Conservation (phyloP, 192 early-diverging fungal species). For the Linnemannia exigua region DNA sequence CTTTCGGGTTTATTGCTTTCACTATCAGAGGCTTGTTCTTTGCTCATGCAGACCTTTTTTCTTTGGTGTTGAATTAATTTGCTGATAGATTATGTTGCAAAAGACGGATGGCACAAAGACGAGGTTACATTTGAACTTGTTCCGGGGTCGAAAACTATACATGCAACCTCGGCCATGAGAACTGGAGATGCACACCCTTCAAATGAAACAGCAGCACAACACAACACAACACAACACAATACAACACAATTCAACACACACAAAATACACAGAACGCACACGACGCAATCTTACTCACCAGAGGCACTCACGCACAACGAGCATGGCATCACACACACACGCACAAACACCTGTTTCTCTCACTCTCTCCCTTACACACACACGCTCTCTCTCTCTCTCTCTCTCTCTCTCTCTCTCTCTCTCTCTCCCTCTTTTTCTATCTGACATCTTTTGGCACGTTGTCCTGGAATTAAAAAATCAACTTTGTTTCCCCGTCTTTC, state of each 20-base stretch:
- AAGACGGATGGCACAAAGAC: slow-evolving; percentile 30
- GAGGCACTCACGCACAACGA: too few species aligned
- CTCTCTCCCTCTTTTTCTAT: too few species aligned
- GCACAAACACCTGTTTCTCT: neutral
- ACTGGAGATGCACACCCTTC: neutral
- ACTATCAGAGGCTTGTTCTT: too few species aligned
- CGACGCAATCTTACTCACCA: too few species aligned
- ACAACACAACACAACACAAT: neutral
- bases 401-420: too few species aligned
- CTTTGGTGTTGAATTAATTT: neutral
- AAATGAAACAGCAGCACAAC: too few species aligned
- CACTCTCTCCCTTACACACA: too few species aligned
- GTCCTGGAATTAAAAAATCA: too few species aligned
- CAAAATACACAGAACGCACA: neutral
- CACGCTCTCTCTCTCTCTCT: too few species aligned
- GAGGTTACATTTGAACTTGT: slow-evolving; percentile 25
- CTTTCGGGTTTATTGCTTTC: neutral
- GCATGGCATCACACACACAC: neutral
- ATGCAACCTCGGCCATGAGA: slow-evolving; percentile 29
- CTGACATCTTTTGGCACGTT: too few species aligned
- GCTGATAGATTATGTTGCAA: slow-evolving; percentile 22
- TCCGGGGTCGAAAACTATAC: slow-evolving; percentile 18
- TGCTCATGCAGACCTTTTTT: neutral
- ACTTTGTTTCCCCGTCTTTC: too few species aligned
- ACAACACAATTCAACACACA: neutral